Evolutionary conservation across 2,329 filamentous ascomycete genomes (phyloP).

Genomic region (Calonectria leucothoes): DNA sequence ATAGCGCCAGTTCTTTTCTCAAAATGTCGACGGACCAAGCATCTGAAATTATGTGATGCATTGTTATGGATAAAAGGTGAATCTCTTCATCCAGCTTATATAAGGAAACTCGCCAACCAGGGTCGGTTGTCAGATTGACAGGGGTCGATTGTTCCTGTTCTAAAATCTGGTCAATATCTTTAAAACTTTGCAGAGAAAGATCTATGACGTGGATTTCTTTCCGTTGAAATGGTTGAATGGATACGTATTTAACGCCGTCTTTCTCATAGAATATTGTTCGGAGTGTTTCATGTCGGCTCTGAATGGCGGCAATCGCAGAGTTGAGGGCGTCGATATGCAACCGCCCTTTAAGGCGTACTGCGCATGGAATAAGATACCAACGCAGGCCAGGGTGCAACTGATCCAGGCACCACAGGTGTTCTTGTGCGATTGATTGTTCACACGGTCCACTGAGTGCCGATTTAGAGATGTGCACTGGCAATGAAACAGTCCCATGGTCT

Average conservation of each 20-base stretch:
- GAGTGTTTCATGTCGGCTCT: slow-evolving; percentile 4
- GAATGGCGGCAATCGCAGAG: not conserved
- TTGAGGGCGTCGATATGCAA: not conserved
- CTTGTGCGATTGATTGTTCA: not conserved
- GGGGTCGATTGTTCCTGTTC: slow-evolving; percentile 14
- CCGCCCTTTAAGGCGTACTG: not conserved
- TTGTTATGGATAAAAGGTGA: slow-evolving; percentile 28
- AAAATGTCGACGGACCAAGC: slow-evolving; percentile 37
- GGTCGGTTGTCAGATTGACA: slow-evolving; percentile 20
- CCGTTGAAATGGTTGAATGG: not conserved
- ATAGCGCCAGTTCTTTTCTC: too few species aligned
- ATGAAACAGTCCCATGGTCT: too few species aligned
- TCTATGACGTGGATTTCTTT: slow-evolving; percentile 9
- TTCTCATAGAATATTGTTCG: slow-evolving; percentile 26
- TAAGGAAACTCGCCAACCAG: slow-evolving; percentile 30
- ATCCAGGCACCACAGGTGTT: not conserved
- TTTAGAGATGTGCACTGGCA: not conserved
- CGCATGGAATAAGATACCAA: not conserved
- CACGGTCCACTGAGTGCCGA: too few species aligned
- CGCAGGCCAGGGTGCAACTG: not conserved
- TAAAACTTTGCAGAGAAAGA: not conserved
- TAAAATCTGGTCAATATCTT: not conserved
- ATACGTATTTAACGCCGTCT: slow-evolving; percentile 11
- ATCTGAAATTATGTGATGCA: slow-evolving; percentile 40
- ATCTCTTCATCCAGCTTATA: slow-evolving; percentile 9